Percentiles rank a stretch among this genome's conserved stretches.
Evolutionary conservation across 768 basidiomycete genomes (phyloP).

Genomic region (Russula griseocarnosa): DNA sequence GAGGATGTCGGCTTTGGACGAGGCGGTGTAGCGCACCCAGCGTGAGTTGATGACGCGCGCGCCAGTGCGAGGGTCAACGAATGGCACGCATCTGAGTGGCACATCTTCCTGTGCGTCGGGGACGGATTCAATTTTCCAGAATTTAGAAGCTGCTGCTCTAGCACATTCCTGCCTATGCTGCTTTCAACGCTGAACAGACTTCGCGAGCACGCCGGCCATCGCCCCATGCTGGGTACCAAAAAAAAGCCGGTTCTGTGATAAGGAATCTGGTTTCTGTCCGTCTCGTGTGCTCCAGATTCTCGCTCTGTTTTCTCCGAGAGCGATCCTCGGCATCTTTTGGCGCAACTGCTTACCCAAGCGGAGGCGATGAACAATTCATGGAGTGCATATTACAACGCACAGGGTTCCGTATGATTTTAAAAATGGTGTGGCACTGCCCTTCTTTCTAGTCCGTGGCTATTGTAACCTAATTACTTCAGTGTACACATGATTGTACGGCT

Average conservation of each 20-base stretch:
- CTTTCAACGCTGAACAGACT: conserved; percentile 12
- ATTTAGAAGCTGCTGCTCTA: conserved; percentile 4
- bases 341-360: conserved; percentile 13
- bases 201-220: conserved; percentile 9
- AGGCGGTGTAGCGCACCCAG: conserved; percentile 12
- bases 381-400: conserved; percentile 27
- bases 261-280: conserved; percentile 23
- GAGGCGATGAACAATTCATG: conserved; percentile 15
- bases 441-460: background rate
- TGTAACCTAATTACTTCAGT: conserved; percentile 1
- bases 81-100: background rate
- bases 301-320: background rate
- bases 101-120: background rate
- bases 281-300: conserved; percentile 10
- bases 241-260: conserved; percentile 24
- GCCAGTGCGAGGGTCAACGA: conserved; percentile 21
- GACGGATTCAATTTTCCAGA: conserved; percentile 17
- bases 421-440: background rate
- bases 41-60: conserved; percentile 18
- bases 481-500: conserved; percentile 23
- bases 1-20: conserved; percentile 9
- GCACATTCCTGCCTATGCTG: conserved; percentile 22
- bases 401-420: conserved; percentile 16
- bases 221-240: conserved; percentile 1
- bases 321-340: conserved; percentile 9